Evolutionary conservation across 805 yeast species (phyloP), one percentile per base, ranked within the genome.

Genomic region (Candida pini): DNA sequence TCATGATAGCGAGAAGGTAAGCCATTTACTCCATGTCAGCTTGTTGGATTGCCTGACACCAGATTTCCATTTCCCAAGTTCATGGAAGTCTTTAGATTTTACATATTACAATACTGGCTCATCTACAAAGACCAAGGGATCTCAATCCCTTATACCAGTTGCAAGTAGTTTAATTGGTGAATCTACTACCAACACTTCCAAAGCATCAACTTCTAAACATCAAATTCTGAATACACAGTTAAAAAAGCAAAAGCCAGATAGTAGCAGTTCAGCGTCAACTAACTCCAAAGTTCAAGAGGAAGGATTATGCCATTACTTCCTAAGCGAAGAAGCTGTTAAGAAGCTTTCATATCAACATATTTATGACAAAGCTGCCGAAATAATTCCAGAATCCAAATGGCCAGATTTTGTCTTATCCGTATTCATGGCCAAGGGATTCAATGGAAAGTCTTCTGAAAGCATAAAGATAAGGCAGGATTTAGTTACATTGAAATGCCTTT

Each of bases 381-480:
- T 57, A 9, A 55, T 82, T 14, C 94, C 96, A 3, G 52, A 68
- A 22, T 77, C 77, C n/a, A 65, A 60, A 24, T 76, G 84, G 77
- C 68, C 69, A 38, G 78, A 74, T 23, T 85, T 80, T 47, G 71
- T 79, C 1, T 56, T 80, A 25, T 71, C 69, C 28, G 80, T 81
- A 1, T 61, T 78, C 5, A 64, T 73, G 20, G 85, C 88, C 1
- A 87, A 86, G 56, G 76, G 95, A 0, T 87, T 84, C 63, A 73
- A 73, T 49, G 50, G 44, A 28, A 69, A 66, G 28, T 62, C 81
- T 2, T 62, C 60, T 30, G 81, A 76, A 26, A 66, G 78, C 31
- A 56, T 78, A 28, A 58, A 63, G 25, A 51, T 79, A 36, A 69
- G 96, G 41, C 69, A 69, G 25, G 66, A 74, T 37, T 64, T 88